These are phyloP conservation scores for Syzygium oleosum DNA, from an alignment of 345 rosid genomes.

Conservation along the genomic window DNA sequence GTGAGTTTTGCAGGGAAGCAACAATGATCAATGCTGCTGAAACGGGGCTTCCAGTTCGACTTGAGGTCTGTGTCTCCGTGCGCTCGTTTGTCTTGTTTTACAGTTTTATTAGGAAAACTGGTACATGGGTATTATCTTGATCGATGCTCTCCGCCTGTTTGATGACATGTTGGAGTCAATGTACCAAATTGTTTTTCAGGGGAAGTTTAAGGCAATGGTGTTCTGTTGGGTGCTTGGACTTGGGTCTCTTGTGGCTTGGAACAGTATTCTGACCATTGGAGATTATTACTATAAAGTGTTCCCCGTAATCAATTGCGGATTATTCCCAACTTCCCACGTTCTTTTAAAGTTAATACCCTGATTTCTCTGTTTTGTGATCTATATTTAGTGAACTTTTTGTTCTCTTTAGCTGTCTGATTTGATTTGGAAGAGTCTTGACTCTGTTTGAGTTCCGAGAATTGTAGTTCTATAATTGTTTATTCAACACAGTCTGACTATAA, in stretches of 20 bases:
- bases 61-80: slow-evolving; percentile 15
- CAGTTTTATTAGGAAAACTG: too few relatives aligned
- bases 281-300: slow-evolving; percentile 72
- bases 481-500: too few relatives aligned
- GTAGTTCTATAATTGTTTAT: too few relatives aligned
- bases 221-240: slow-evolving; percentile 76
- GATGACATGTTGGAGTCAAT: not conserved
- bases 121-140: not conserved
- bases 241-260: slow-evolving; percentile 75
- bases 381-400: too few relatives aligned
- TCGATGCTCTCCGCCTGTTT: too few relatives aligned
- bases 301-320: slow-evolving; percentile 20
- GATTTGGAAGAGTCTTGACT: too few relatives aligned
- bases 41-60: slow-evolving; percentile 16
- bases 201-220: slow-evolving; percentile 41
- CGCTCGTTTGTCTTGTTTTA: not conserved
- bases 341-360: not conserved
- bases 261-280: slow-evolving; percentile 66
- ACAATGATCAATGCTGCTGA: slow-evolving; percentile 1
- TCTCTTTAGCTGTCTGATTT: too few relatives aligned
- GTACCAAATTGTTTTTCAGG: slow-evolving; percentile 22
- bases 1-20: not conserved
- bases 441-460: too few relatives aligned
- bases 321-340: not conserved
- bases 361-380: not conserved